Base-by-base conservation (phyloP, 805 yeast genomes). In the Lipomyces yamanashiensis region DNA sequence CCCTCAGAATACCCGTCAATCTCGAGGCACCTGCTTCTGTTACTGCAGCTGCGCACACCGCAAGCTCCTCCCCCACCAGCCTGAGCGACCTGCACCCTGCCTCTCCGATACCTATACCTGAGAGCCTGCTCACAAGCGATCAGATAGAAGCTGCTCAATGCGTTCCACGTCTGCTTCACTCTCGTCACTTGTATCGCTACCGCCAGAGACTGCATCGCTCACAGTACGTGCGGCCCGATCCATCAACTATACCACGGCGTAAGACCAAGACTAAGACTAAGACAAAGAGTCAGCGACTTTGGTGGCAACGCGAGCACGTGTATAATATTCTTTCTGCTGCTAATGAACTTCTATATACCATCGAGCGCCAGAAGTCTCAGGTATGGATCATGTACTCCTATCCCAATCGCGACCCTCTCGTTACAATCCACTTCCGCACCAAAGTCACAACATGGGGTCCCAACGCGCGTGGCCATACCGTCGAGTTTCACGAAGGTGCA, bases 291-390 rank as follows among this genome's bases (percentile, higher is more conserved):
- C 33, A 44, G 10, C 48, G 43, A 10, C 59, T 17, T 10, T 64
- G 67, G 67, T 63, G 67, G 67, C 67, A 64, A 40, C 64, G 67
- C 13, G 57, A 56, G 17, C 67, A 64, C 36, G 67, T 64, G 9
- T 54, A 57, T 41, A 56, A 62, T 21, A 58, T 64, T n/a, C 58
- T 64, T 9, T 39, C 58, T 12, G 19, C 54, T 1, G 15, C 17
- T 10, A 51, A 64, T 19, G 61, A 49, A 15, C 36, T 64, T 2
- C 43, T 48, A 34, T 62, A 58, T 43, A 64, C 68, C n/a, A 41
- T 64, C 15, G 68, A 64, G 50, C 58, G 59, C n/a, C 49, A 48
- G 37, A 37, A 54, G 17, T 12, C 44, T 8, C 61, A 61, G n/a
- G 61, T 55, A 12, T 64, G 62, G 62, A 28, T 60, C 28, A 47